phyloP scores from a whole-genome alignment of 1,284 basidiomycete genomes.

The Cryptococcus floricola region DNA sequence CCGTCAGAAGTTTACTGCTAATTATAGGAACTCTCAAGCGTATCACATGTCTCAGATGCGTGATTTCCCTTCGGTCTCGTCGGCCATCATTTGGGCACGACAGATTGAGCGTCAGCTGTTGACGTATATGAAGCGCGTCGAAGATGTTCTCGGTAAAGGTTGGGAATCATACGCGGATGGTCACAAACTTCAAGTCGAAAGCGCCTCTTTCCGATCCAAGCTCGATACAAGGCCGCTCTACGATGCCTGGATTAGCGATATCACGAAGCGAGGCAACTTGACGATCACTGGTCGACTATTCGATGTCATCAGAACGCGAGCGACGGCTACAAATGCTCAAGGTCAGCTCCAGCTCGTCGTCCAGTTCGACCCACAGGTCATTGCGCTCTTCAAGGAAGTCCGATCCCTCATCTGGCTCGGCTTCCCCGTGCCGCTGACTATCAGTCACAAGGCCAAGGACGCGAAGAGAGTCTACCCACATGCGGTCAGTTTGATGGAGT shows the following conservation, averaged over 20 bases:
- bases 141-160: conserved; percentile 95
- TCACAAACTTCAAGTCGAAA: conserved; percentile 90
- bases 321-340: conserved; percentile 54
- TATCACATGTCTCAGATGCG: conserved; percentile 98
- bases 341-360: conserved; percentile 79
- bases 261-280: conserved; percentile 74
- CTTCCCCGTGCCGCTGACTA: conserved; percentile 90
- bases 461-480: conserved; percentile 97
- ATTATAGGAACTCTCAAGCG: conserved; percentile 90
- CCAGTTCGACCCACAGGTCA: conserved; percentile 97
- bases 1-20: conserved; percentile 94
- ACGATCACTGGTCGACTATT: conserved; percentile 93
- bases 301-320: conserved; percentile 78
- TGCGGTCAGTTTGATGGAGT: conserved; percentile 97
- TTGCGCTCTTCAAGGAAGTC: conserved; percentile 97
- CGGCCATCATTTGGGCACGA: conserved; percentile 96
- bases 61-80: conserved; percentile 92
- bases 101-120: conserved; percentile 96
- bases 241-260: conserved; percentile 94
- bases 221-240: conserved; percentile 90
- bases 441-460: conserved; percentile 94
- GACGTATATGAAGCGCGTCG: conserved; percentile 98
- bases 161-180: conserved; percentile 99
- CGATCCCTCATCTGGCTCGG: conserved; percentile 92
- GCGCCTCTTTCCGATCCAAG: conserved; percentile 87